Base-by-base conservation (phyloP, 106 monocot species). In the Amphibolis antarctica region DNA sequence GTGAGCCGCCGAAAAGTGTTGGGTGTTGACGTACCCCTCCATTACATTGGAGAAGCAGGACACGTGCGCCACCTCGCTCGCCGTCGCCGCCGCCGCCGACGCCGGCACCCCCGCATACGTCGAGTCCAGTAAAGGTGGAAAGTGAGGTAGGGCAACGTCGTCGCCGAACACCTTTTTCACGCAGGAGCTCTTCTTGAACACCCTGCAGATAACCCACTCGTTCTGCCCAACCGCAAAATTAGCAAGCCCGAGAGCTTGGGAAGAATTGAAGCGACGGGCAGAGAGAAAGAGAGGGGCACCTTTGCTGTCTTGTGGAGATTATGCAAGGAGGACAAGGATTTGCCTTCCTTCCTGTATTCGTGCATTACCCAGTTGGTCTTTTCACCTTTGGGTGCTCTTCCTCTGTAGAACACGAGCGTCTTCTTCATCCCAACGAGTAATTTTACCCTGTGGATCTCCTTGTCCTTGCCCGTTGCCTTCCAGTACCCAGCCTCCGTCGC, bases 331-430 rank as follows among this genome's bases (percentile, higher is more conserved):
- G 17, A 10, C 28, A 58, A 36, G 18, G 48, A 48, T 48, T 48
- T 48, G 48, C 12, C 48, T 11, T 12, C 48, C 12, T 9, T 12
- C 18, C 48, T 48, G 48, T 89, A 89, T 51, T 89, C 89, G 54
- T 89, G 89, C 89, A 89, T 89, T 36, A 89, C 89, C 89, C 89
- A 89, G 64, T 80, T 82, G 69, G 72, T 85, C 82, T 89, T 89
- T 75, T 79, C 82, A 12, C 89, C 89, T 53, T 89, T 89, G 10
- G 89, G 89, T 14, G 89, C 89, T 49, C 89, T 82, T 44, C 89
- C 89, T 47, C 62, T 74, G 75, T 89, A 89, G 65, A 89, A 46
- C 22, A 89, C 89, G 25, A 89, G 75, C 1, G 89, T 89, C 77
- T 89, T 89, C 89, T 89, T 89, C 89, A 89, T 89, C 19, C 89